Conservation (phyloP, 2,329 filamentous ascomycete species). For the Phyllosticta ampelicida region DNA sequence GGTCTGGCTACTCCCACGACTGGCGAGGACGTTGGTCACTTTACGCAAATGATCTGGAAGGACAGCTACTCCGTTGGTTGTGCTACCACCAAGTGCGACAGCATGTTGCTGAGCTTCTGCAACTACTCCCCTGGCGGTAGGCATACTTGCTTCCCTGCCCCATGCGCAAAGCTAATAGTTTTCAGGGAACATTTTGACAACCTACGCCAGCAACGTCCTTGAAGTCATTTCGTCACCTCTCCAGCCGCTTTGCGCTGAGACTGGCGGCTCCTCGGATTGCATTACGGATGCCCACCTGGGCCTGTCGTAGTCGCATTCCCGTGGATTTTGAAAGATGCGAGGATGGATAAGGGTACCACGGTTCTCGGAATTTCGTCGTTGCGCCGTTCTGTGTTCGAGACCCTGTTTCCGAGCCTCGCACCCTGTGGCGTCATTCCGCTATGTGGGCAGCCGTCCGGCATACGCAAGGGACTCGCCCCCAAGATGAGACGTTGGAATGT, state of each 20-base stretch:
- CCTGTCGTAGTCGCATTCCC: slow-evolving; percentile 1
- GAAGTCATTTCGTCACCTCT: neutral
- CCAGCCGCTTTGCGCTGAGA: slow-evolving; percentile 8
- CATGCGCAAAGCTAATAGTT: slow-evolving; percentile 16
- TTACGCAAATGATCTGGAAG: slow-evolving; percentile 31
- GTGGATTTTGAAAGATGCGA: neutral
- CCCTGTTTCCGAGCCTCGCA: neutral
- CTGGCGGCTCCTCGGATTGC: neutral
- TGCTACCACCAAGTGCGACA: slow-evolving; percentile 15
- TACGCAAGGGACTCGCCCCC: neutral
- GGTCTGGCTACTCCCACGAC: slow-evolving; percentile 10
- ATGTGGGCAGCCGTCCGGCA: neutral
- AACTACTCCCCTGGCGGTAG: slow-evolving; percentile 71
- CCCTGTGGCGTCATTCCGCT: neutral
- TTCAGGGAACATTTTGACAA: slow-evolving; percentile 43
- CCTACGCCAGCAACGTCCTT: slow-evolving; percentile 44
- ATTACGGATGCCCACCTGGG: slow-evolving; percentile 6
- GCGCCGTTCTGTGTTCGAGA: neutral
- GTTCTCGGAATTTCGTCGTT: neutral
- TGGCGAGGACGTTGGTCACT: slow-evolving; percentile 20
- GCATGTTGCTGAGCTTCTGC: slow-evolving; percentile 57
- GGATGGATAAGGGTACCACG: neutral
- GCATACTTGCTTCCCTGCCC: neutral
- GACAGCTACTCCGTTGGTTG: slow-evolving; percentile 27
- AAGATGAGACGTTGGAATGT: neutral